These are phyloP conservation scores for Acrocalymma vagum DNA, from an alignment of 2,329 filamentous ascomycete species.

Conservation along the genomic window DNA sequence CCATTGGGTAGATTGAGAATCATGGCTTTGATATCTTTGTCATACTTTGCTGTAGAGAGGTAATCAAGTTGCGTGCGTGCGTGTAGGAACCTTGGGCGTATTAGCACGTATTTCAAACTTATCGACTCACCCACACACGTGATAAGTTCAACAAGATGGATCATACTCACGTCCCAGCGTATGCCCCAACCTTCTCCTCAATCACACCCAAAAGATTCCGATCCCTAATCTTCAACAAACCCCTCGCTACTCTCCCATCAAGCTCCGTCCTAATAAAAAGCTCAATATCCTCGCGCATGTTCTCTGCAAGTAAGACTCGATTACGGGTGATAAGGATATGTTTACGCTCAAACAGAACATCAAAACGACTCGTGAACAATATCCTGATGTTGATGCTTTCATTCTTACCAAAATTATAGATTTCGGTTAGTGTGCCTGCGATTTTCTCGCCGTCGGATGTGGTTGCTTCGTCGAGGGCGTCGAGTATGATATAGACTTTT, in stretches of 20 bases:
- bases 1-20: slow-evolving; percentile 7
- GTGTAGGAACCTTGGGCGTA: slow-evolving; percentile 1
- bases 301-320: slow-evolving; percentile 6
- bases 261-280: slow-evolving; percentile 1
- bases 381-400: neutral
- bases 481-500: neutral
- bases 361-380: slow-evolving; percentile 9
- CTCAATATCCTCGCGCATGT: slow-evolving; percentile 8
- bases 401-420: neutral
- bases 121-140: no score
- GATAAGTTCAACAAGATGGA: no score
- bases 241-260: neutral
- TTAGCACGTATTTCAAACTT: neutral
- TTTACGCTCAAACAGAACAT: slow-evolving; percentile 3
- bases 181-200: neutral
- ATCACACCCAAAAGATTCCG: slow-evolving; percentile 1
- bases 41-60: slow-evolving; percentile 7
- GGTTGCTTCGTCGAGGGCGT: slow-evolving; percentile 3
- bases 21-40: slow-evolving; percentile 8
- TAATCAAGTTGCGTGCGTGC: slow-evolving; percentile 9
- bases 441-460: slow-evolving; percentile 1
- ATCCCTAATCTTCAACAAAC: slow-evolving; percentile 5
- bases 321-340: neutral
- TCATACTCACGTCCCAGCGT: slow-evolving; percentile 7
- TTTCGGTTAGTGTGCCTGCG: neutral